Conservation (phyloP, 176 grass and related monocot genomes). For the Aegilops longissima region DNA sequence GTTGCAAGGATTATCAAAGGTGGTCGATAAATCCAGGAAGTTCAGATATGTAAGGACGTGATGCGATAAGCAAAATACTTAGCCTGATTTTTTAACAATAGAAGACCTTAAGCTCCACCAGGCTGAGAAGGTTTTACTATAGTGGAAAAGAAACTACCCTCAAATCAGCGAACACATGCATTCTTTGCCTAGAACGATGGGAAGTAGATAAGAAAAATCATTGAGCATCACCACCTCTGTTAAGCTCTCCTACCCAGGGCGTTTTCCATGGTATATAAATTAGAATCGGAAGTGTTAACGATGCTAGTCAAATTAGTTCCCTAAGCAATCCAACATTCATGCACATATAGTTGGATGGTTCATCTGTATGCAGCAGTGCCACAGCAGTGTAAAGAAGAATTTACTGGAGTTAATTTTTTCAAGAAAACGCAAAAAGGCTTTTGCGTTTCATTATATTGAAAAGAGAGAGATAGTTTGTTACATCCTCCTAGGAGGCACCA, state of each 20-base stretch:
- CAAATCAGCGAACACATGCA: not conserved
- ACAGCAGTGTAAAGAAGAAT: not conserved
- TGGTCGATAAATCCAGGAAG: not conserved
- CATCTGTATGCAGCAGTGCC: not conserved
- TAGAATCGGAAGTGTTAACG: not conserved
- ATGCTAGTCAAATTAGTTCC: not conserved
- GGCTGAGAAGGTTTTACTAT: constrained; percentile 21
- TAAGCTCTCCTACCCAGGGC: not conserved
- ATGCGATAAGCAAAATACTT: constrained; percentile 12
- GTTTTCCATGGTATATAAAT: not conserved
- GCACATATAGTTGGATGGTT: not conserved
- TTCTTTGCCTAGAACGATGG: not conserved
- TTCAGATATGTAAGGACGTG: not conserved
- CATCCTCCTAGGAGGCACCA: no score
- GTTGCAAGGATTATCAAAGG: not conserved
- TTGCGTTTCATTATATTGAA: no score
- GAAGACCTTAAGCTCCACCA: constrained; percentile 5
- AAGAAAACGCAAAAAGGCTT: no score
- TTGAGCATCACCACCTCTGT: constrained; percentile 1
- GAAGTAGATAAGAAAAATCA: not conserved
- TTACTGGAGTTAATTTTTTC: not conserved
- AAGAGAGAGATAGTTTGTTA: no score
- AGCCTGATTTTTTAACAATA: constrained; percentile 1
- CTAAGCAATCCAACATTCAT: not conserved
- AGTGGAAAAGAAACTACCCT: not conserved